Conservation (phyloP, 2,329 filamentous ascomycete species). For the Aureobasidium uvarum region DNA sequence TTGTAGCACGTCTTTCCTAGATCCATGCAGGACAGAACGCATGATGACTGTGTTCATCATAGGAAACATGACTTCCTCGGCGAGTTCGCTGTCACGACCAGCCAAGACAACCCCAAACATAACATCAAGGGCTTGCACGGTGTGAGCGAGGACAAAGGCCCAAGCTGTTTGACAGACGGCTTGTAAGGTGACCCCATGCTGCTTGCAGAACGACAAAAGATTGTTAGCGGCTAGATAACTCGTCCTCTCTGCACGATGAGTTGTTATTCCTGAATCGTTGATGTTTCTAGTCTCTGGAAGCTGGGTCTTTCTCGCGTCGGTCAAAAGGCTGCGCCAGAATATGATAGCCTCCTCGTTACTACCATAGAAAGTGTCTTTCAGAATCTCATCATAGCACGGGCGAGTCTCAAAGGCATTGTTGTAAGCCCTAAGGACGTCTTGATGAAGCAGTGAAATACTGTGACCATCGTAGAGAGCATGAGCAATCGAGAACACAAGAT, state of each 20-base stretch:
- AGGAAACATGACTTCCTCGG: slow-evolving; percentile 71
- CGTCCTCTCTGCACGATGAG: slow-evolving; percentile 48
- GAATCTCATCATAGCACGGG: slow-evolving; percentile 52
- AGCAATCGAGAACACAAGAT: slow-evolving; percentile 67
- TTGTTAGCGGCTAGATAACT: slow-evolving; percentile 46
- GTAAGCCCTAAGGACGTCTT: slow-evolving; percentile 68
- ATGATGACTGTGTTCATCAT: slow-evolving; percentile 89
- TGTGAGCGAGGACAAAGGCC: slow-evolving; percentile 66
- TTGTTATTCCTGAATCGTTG: slow-evolving; percentile 28
- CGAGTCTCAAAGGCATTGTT: slow-evolving; percentile 44
- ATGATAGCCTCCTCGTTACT: slow-evolving; percentile 49
- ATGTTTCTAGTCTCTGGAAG: slow-evolving; percentile 39
- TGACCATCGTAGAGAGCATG: slow-evolving; percentile 90
- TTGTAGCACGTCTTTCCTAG: slow-evolving; percentile 60
- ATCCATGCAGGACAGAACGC: slow-evolving; percentile 70
- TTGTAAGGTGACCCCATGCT: slow-evolving; percentile 68
- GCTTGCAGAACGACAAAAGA: slow-evolving; percentile 62
- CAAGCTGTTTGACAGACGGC: slow-evolving; percentile 74
- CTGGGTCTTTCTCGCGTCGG: slow-evolving; percentile 46
- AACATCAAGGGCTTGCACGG: slow-evolving; percentile 66
- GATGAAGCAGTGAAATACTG: slow-evolving; percentile 72
- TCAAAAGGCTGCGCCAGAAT: slow-evolving; percentile 73
- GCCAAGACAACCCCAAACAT: slow-evolving; percentile 81
- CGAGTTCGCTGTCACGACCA: slow-evolving; percentile 72
- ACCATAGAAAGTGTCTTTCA: slow-evolving; percentile 55